Percentiles rank a stretch among this genome's conserved stretches.
Conservation (phyloP, 2,329 filamentous ascomycete genomes). For the Trichoderma pleuroti region DNA sequence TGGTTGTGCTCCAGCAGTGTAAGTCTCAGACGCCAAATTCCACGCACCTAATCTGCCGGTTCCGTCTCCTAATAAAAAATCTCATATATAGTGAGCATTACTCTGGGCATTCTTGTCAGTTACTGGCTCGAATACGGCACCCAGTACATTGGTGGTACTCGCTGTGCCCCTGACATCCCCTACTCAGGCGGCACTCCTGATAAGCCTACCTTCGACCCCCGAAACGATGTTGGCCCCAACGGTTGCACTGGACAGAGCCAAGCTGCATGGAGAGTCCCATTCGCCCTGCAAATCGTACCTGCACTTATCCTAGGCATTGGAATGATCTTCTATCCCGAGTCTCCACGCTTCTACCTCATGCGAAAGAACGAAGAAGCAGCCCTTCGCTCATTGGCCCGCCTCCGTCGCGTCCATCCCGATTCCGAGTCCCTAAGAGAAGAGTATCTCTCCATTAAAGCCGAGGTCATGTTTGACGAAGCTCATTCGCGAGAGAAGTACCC, state of each 20-base stretch:
- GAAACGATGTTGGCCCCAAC: slow-evolving; percentile 37
- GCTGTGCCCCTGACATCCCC: slow-evolving; percentile 45
- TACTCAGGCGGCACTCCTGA: slow-evolving; percentile 42
- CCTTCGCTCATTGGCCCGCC: slow-evolving; percentile 29
- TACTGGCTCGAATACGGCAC: slow-evolving; percentile 44
- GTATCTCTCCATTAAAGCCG: slow-evolving; percentile 36
- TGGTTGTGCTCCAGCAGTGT: slow-evolving; percentile 43
- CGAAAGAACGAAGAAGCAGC: slow-evolving; percentile 31
- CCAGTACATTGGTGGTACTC: slow-evolving; percentile 40
- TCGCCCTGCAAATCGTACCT: slow-evolving; percentile 52
- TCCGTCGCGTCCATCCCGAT: slow-evolving; percentile 34
- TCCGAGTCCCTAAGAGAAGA: slow-evolving; percentile 31
- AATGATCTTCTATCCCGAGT: slow-evolving; percentile 50
- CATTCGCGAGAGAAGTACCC: slow-evolving; percentile 29
- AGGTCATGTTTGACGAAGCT: slow-evolving; percentile 36
- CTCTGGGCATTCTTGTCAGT: slow-evolving; percentile 40
- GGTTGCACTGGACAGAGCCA: slow-evolving; percentile 44
- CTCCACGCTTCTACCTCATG: slow-evolving; percentile 36
- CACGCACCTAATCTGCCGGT: not conserved
- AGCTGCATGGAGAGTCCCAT: slow-evolving; percentile 45
- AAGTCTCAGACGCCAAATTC: slow-evolving; percentile 15
- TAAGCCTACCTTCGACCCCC: slow-evolving; percentile 41
- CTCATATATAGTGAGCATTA: slow-evolving; percentile 33
- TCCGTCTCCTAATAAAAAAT: not conserved
- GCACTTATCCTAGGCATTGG: slow-evolving; percentile 52